Base-by-base conservation (phyloP, 495 filamentous ascomycete genomes). In the Polyplosphaeria fusca region DNA sequence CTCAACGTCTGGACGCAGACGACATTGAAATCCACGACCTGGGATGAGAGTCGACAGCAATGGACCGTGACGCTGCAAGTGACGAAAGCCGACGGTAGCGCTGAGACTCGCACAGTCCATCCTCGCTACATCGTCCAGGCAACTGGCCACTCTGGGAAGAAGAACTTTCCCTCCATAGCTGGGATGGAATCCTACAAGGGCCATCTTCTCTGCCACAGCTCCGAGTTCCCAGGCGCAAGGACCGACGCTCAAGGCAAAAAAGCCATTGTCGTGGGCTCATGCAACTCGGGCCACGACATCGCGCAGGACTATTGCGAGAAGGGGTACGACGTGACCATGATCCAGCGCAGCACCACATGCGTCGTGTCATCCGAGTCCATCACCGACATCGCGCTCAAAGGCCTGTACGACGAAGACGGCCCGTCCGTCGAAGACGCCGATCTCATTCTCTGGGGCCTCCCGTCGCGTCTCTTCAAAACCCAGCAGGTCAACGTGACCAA, bases 261-360 rank as follows among this genome's bases (percentile, higher is more conserved):
- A 59, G 89, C 81, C 1, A 70, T 93, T 18, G 80, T 95, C 0
- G 78, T 95, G 5, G 89, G 89, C 3, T 84, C 82, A 25, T 89
- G 89, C 70, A 93, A 91, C 66, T 91, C 86, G 1, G 82, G 77
- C 11, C 84, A 91, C 61, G 89, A 94, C 66, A 94, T 94, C 58
- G 84, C 86, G 26, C 87, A 92, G 66, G 85, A 92, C 61, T 92
- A 77, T 65, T 83, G 82, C 67, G 87, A 92, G 64, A 83, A 87
- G 37, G 89, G 89, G 1, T 86, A 87, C 60, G 77, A 86, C n/a
- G 85, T 91, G n/a, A 92, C 88, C 7, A 82, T 94, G 64, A 74
- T 94, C 11, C 89, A 94, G 73, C 81, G 89, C 16, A 85, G 84
- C 0, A 82, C 82, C 13, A 92, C 89, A 0, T 84, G 77, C 49